Evolutionary conservation across 768 basidiomycete species (phyloP), one percentile per base, ranked within the genome.

Genomic region (Tephrocybe sp.): DNA sequence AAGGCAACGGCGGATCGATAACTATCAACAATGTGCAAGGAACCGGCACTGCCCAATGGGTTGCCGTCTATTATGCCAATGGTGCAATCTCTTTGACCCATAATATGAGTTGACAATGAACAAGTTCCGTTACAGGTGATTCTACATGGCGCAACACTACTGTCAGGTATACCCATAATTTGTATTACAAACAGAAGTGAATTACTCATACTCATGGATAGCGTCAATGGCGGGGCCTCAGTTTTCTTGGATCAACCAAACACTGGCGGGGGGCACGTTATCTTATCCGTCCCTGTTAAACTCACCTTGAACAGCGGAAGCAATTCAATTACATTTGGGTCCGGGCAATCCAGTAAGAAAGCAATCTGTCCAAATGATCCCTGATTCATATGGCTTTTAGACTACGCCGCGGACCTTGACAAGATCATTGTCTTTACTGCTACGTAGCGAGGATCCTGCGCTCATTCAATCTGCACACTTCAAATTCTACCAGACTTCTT

Each of bases 41-140:
- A 10, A 74, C 66, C 34, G 82, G 81, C 4, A 57, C 59, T 9
- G 67, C 67, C 3, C 82, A 83, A 57, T 83, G 82, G 82, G 73
- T 83, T n/a, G 68, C 80, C 6, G 61, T 83, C 22, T 80, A 82
- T 60, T 80, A 75, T 58, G 78, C 81, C 4, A 83, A 83, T 57
- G 79, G 77, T 68, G 43, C 9, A 53, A 36, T 34, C 33, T 12
- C 29, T n/a, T 15, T 15, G 4, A 5, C 21, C 29, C 38, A 24
- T 29, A 29, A 39, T 33, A 13, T 30, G 30, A 31, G 11, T 21
- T 33, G 11, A 11, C 22, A 31, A 51, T 37, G 13, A 9, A 37
- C 22, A 22, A 3, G 12, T 42, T 38, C n/a, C 12, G 21, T 45
- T 46, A 4, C 42, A 74, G 75, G 69, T 25, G 82, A 84, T 53